These are phyloP conservation scores for Monilinia fructigena DNA, from an alignment of 2,329 filamentous ascomycete species.

Conservation along the genomic window DNA sequence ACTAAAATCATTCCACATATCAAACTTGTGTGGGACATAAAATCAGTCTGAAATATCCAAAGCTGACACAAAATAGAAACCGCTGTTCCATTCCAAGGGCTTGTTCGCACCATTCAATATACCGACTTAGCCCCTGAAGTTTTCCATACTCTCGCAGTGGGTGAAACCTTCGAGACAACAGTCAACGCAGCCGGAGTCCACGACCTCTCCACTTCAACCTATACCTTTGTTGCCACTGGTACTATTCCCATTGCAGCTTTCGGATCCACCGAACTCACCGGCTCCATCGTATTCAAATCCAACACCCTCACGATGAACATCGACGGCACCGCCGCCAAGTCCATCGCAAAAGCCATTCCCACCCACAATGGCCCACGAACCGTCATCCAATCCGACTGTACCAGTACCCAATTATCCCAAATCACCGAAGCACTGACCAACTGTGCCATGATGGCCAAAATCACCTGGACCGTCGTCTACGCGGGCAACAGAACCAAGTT, in stretches of 20 bases:
- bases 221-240: conserved; percentile 56
- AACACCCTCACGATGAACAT: conserved; percentile 58
- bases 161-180: conserved; percentile 45
- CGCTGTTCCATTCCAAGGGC: conserved; percentile 14
- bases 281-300: conserved; percentile 55
- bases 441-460: conserved; percentile 53
- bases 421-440: conserved; percentile 48
- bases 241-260: conserved; percentile 55
- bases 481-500: conserved; percentile 52
- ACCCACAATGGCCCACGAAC: conserved; percentile 50
- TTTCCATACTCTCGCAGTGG: conserved; percentile 45
- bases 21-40: not conserved
- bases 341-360: conserved; percentile 41
- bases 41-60: not conserved
- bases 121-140: conserved; percentile 41
- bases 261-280: conserved; percentile 53
- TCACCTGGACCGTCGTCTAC: conserved; percentile 52
- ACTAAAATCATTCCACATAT: too few species aligned
- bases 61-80: conserved; percentile 8
- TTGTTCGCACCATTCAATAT: conserved; percentile 42
- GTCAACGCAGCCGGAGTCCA: conserved; percentile 48
- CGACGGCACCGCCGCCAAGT: conserved; percentile 54
- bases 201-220: conserved; percentile 50
- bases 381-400: conserved; percentile 54
- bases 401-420: conserved; percentile 44